phyloP scores from a whole-genome alignment of 1,284 basidiomycete species.

The Ustilago bromivora region DNA sequence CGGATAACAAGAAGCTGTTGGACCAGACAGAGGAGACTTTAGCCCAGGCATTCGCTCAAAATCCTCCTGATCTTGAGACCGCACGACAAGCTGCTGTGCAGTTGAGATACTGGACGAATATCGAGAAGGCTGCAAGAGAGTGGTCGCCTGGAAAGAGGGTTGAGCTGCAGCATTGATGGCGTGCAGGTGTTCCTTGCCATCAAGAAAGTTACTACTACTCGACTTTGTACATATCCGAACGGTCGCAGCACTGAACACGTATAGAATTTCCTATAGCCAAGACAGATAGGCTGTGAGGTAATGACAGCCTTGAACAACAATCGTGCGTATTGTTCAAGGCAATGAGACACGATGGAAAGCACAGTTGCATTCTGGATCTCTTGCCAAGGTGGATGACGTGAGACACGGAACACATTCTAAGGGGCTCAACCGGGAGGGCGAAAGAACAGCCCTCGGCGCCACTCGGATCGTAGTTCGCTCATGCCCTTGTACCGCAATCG shows the following conservation, averaged over 20 bases:
- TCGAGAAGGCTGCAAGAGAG: constrained; percentile 64
- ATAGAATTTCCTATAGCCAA: not conserved
- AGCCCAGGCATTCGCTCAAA: constrained; percentile 46
- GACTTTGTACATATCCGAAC: constrained; percentile 9
- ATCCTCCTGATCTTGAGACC: constrained; percentile 45
- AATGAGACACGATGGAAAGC: not conserved
- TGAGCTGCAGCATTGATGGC: constrained; percentile 56
- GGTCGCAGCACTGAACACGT: not conserved
- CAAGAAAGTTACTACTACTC: not conserved
- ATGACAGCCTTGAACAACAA: too few species aligned
- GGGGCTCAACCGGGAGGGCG: not conserved
- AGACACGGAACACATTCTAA: constrained; percentile 3
- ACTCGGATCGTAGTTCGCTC: not conserved
- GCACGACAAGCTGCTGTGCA: constrained; percentile 55
- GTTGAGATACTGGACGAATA: constrained; percentile 68
- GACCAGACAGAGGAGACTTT: constrained; percentile 41
- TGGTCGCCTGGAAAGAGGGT: constrained; percentile 64
- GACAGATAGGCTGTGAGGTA: too few species aligned
- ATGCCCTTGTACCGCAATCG: not conserved
- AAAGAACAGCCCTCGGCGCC: not conserved
- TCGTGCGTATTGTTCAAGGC: not conserved
- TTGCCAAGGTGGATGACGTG: not conserved
- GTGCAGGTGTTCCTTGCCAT: not conserved
- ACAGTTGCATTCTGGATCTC: not conserved
- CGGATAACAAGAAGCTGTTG: constrained; percentile 46